A percentile compares a stretch with the other conserved stretches of the same genome.
Conservation (phyloP, 345 rosid genomes). For the Alliaria petiolata region DNA sequence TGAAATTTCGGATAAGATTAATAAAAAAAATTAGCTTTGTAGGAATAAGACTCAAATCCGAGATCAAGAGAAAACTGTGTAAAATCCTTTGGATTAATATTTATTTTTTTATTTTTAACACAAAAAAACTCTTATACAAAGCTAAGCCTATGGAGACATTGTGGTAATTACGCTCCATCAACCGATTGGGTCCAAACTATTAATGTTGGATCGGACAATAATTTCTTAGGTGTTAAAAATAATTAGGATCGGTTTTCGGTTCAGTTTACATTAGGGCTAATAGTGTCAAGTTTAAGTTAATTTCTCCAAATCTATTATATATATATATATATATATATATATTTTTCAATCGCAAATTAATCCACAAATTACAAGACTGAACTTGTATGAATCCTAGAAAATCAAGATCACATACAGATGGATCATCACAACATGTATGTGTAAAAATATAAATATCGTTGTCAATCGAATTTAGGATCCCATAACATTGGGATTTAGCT, state of each 20-base stretch:
- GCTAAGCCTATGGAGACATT: too few relatives aligned
- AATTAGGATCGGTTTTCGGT: not conserved
- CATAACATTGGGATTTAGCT: not conserved
- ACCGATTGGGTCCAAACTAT: conserved; percentile 3
- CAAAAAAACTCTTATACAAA: too few relatives aligned
- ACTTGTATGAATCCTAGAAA: not conserved
- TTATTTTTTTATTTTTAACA: too few relatives aligned
- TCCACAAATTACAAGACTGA: not conserved
- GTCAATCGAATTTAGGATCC: not conserved
- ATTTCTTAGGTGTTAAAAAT: not conserved
- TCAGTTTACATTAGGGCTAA: not conserved
- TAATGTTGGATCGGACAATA: not conserved
- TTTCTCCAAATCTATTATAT: not conserved
- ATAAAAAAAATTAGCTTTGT: too few relatives aligned
- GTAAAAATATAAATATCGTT: not conserved
- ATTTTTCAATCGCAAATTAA: not conserved
- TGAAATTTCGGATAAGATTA: too few relatives aligned
- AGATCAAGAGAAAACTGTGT: too few relatives aligned
- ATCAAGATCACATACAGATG: not conserved
- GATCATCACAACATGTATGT: not conserved
- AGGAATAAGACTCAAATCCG: too few relatives aligned
- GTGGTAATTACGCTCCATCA: not conserved
- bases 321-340: too few relatives aligned
- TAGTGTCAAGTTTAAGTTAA: not conserved
- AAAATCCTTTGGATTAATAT: too few relatives aligned